Percentiles rank a stretch among this genome's conserved stretches.
These are phyloP conservation scores for Eucalyptus caleyi DNA, from an alignment of 345 rosid genomes.

Conservation along the genomic window DNA sequence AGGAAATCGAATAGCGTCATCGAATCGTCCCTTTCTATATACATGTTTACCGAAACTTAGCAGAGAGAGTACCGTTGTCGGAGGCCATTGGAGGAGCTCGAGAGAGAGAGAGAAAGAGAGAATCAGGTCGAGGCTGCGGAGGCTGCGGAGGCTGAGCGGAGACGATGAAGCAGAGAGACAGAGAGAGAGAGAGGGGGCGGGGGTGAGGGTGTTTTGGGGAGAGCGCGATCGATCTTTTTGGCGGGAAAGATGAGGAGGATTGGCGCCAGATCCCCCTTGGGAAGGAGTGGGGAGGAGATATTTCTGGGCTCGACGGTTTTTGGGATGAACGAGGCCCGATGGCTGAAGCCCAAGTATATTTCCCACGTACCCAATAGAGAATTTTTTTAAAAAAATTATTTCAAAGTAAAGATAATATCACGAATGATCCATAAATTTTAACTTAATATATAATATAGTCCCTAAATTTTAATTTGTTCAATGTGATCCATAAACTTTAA, in stretches of 20 bases:
- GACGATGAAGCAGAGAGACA: conserved; percentile 35
- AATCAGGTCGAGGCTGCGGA: not conserved
- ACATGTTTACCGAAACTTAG: not conserved
- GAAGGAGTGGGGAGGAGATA: conserved; percentile 3
- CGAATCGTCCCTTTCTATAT: not conserved
- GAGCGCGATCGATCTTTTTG: not conserved
- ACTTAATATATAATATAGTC: too few relatives aligned
- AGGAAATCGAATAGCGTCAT: not conserved
- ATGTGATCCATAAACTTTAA: not conserved
- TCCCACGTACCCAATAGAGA: not conserved
- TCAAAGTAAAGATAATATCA: not conserved
- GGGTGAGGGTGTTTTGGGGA: not conserved
- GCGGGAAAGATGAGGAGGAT: conserved; percentile 20
- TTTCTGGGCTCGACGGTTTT: not conserved
- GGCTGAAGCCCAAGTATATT: not conserved
- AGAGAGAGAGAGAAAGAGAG: not conserved
- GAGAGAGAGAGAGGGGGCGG: not conserved
- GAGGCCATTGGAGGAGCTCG: not conserved
- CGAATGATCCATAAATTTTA: too few relatives aligned
- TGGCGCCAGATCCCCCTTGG: conserved; percentile 36
- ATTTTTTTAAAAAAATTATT: too few relatives aligned
- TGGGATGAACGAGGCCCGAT: not conserved
- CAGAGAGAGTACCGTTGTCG: not conserved
- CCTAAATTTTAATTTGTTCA: too few relatives aligned
- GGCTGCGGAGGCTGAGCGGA: conserved; percentile 8